Conservation (phyloP, 345 rosid species). For the Eucalyptus grandis region DNA sequence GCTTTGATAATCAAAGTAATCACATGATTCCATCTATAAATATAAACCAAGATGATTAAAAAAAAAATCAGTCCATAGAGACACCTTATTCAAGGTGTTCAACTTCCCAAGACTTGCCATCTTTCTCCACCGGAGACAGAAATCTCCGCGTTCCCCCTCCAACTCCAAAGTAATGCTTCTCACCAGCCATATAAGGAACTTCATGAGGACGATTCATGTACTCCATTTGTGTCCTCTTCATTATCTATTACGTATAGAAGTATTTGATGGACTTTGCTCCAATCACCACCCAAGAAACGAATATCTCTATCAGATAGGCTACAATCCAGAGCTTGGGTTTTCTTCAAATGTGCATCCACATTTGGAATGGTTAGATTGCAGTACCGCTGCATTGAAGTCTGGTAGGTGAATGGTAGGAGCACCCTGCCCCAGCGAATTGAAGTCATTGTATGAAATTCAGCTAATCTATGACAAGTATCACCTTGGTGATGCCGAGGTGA, state of each 20-base stretch:
- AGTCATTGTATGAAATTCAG: background rate
- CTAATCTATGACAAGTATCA: background rate
- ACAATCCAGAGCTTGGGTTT: background rate
- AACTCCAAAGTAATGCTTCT: constrained; percentile 89
- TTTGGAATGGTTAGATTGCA: constrained; percentile 72
- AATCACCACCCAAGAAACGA: constrained; percentile 79
- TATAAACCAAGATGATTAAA: background rate
- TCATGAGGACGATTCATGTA: constrained; percentile 48
- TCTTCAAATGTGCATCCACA: constrained; percentile 36
- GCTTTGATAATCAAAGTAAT: background rate
- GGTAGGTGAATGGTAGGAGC: constrained; percentile 61
- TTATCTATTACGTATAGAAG: constrained; percentile 31
- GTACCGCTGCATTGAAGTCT: constrained; percentile 87
- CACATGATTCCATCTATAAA: background rate
- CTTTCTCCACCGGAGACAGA: constrained; percentile 63
- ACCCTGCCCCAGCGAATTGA: constrained; percentile 31
- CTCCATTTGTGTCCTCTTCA: constrained; percentile 18
- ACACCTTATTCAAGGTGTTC: background rate
- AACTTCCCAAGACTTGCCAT: constrained; percentile 22
- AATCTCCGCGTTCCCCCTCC: constrained; percentile 89
- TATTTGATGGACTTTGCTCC: constrained; percentile 63
- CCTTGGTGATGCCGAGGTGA: background rate
- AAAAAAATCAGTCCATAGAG: background rate
- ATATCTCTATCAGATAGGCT: background rate
- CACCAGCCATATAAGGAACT: constrained; percentile 70